Base-by-base conservation (phyloP, 2,329 filamentous ascomycete genomes). In the Graphiopsis chlorocephala region DNA sequence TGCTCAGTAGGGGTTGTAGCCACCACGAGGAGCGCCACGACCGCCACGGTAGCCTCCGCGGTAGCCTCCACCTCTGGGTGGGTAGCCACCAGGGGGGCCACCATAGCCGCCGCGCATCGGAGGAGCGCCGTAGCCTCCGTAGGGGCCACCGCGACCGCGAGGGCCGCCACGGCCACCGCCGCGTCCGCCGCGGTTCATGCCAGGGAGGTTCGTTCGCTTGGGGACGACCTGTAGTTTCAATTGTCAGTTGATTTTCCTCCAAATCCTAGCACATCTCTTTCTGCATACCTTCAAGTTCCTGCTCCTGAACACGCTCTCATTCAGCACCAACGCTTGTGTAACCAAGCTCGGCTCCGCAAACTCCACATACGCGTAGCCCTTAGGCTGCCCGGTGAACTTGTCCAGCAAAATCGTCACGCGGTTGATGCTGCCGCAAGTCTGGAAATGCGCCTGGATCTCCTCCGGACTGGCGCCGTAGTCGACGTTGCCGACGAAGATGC, bases 371-470 rank as follows among this genome's bases (percentile, higher is more conserved):
- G 95, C 95, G 81, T 99, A 99, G 70, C 95, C 95, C 84, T 99
- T 99, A n/a, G 95, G 95, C 83, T 98, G 93, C 69, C 95, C 95
- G 12, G 93, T 97, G 76, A 97, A 98, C 83, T 99, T 99, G 82
- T 99, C 95, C 72, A 99, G 82, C 71, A 99, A 83, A 71, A 99
- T 99, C 1, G 95, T 99, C 66, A 99, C 95, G 67, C 95, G 90
- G 80, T 99, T 99, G 83, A 99, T 99, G 71, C 91, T 92, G 66
- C 95, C 95, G 74, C 93, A 96, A 83, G 89, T 96, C 83, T 97
- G 93, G 82, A 99, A 99, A 76, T 99, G 95, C 66, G 93, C 92
- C 82, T 99, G 95, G 66, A 99, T 95, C 82, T 99, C 95, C 80
- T 99, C 95, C 2, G 95, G 95, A 29, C 93, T 96, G 25, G 94